A percentile compares a stretch with the other conserved stretches of the same genome.
Evolutionary conservation across 1,284 basidiomycete genomes (phyloP).

Genomic region (Sporisorium scitamineum): DNA sequence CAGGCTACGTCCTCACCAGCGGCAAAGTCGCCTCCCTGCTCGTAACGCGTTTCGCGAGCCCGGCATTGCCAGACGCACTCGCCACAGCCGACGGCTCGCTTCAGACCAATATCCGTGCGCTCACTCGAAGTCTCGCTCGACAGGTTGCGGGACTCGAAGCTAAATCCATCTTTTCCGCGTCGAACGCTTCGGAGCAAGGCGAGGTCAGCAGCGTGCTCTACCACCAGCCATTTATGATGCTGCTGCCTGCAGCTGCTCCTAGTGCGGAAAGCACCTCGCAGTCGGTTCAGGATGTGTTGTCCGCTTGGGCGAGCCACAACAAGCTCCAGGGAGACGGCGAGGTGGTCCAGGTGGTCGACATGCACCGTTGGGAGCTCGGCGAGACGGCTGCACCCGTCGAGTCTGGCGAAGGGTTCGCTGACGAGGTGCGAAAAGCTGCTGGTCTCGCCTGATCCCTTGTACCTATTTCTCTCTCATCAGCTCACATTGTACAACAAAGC

Average conservation of each 20-base stretch:
- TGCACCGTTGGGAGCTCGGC: constrained; percentile 70
- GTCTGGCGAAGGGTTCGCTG: constrained; percentile 46
- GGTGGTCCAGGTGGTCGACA: constrained; percentile 69
- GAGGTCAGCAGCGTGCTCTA: constrained; percentile 78
- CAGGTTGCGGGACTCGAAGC: constrained; percentile 90
- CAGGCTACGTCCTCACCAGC: constrained; percentile 43
- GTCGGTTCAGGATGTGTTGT: constrained; percentile 76
- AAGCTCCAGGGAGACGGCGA: constrained; percentile 69
- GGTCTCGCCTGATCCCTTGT: constrained; percentile 37
- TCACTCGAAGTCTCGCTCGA: constrained; percentile 82
- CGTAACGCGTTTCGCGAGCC: constrained; percentile 37
- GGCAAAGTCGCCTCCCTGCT: constrained; percentile 59
- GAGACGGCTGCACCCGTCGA: constrained; percentile 56
- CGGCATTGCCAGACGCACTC: constrained; percentile 24
- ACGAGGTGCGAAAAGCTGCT: constrained; percentile 64
- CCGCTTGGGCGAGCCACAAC: constrained; percentile 77
- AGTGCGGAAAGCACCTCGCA: constrained; percentile 72
- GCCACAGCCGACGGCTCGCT: constrained; percentile 3
- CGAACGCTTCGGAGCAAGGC: constrained; percentile 65
- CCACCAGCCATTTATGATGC: constrained; percentile 85
- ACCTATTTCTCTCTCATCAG: background rate
- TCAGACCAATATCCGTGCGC: constrained; percentile 73
- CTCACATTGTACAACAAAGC: constrained; percentile 15
- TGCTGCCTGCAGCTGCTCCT: constrained; percentile 63
- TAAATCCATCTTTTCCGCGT: constrained; percentile 72